phyloP scores from a whole-genome alignment of 192 early-diverging fungal genomes.

The Rhizophagus sp. region DNA sequence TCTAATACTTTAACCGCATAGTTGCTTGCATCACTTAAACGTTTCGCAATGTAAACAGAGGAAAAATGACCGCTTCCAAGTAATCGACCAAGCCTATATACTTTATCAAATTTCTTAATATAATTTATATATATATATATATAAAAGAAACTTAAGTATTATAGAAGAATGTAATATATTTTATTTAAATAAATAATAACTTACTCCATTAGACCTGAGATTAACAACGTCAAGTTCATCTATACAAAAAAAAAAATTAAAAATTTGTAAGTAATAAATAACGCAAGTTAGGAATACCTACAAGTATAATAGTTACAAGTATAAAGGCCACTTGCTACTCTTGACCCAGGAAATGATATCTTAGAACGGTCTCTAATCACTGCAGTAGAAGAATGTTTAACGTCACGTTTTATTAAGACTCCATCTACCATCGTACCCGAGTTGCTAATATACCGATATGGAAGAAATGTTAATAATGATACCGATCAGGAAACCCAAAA shows the following conservation, averaged over 20 bases:
- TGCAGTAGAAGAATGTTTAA: not conserved
- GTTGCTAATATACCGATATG: not conserved
- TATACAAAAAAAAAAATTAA: not conserved
- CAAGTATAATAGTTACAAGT: not conserved
- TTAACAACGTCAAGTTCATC: not conserved
- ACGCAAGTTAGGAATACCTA: too few relatives aligned
- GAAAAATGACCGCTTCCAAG: slow-evolving; percentile 24
- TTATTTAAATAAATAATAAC: not conserved
- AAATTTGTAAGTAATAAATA: not conserved
- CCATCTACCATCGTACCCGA: not conserved
- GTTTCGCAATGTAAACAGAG: not conserved
- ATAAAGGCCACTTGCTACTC: not conserved
- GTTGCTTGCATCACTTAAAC: not conserved
- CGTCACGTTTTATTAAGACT: not conserved
- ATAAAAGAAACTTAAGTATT: not conserved
- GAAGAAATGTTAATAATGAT: not conserved
- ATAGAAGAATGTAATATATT: not conserved
- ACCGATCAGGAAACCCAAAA: not conserved
- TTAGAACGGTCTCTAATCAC: not conserved
- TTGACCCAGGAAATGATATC: not conserved
- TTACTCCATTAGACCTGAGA: not conserved
- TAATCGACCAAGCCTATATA: not conserved
- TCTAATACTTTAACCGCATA: slow-evolving; percentile 16
- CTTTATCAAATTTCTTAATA: not conserved
- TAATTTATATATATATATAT: not conserved